phyloP scores from a whole-genome alignment of 768 basidiomycete genomes.

The Collybiopsis luxurians region DNA sequence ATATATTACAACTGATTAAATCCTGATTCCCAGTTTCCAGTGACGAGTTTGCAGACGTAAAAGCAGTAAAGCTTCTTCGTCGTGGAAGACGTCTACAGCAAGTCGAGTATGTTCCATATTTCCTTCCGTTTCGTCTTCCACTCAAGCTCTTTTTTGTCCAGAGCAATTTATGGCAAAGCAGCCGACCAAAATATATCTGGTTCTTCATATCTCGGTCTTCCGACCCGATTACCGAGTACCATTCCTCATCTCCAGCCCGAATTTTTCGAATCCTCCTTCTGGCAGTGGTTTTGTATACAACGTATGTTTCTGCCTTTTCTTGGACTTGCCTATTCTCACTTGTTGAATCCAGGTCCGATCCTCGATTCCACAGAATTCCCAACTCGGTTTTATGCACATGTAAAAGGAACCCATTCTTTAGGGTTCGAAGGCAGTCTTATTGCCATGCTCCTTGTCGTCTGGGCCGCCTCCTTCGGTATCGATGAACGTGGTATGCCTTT shows the following conservation, averaged over 20 bases:
- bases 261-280: constrained; percentile 86
- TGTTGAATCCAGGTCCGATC: constrained; percentile 63
- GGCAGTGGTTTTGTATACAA: constrained; percentile 80
- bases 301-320: constrained; percentile 43
- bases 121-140: constrained; percentile 4
- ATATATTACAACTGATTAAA: no score
- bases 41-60: constrained; percentile 89
- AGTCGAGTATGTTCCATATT: constrained; percentile 61
- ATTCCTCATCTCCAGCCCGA: constrained; percentile 74
- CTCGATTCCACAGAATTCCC: constrained; percentile 80
- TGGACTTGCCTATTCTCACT: constrained; percentile 8
- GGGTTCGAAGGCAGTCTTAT: constrained; percentile 75
- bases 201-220: constrained; percentile 25
- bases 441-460: constrained; percentile 76
- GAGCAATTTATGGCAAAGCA: constrained; percentile 79
- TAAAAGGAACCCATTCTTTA: constrained; percentile 58
- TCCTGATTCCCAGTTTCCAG: no score
- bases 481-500: constrained; percentile 68
- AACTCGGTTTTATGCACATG: constrained; percentile 65
- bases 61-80: constrained; percentile 82
- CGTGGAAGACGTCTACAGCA: constrained; percentile 79
- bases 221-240: constrained; percentile 43
- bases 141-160: constrained; percentile 24
- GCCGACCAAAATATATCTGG: constrained; percentile 37
- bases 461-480: constrained; percentile 89